Conservation (phyloP, 192 early-diverging fungal genomes). For the Gamsiella multidivaricata region DNA sequence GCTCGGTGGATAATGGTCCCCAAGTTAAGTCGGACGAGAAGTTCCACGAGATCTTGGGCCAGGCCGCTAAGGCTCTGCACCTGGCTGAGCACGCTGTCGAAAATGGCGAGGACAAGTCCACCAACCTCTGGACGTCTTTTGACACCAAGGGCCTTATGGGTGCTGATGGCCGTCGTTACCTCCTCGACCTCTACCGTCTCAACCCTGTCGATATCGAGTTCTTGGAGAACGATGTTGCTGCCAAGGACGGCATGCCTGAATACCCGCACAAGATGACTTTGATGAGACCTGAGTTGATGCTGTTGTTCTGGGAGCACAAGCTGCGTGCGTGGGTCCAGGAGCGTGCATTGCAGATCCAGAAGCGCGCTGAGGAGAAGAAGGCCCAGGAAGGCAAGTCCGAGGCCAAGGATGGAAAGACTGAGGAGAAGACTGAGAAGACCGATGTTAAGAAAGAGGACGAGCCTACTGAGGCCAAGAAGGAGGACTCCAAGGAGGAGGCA, state of each 20-base stretch:
- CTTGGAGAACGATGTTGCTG: constrained; percentile 74
- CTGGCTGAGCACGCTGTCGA: constrained; percentile 82
- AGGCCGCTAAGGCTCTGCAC: constrained; percentile 82
- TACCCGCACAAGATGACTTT: constrained; percentile 92
- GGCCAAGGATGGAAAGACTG: constrained; percentile 13
- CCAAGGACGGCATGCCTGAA: constrained; percentile 66
- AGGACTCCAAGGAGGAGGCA: constrained; percentile 24
- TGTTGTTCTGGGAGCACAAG: constrained; percentile 86
- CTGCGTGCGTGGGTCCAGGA: constrained; percentile 71
- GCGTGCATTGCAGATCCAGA: constrained; percentile 61
- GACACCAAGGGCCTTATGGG: constrained; percentile 95
- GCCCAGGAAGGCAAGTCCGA: constrained; percentile 40
- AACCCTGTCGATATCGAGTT: constrained; percentile 94
- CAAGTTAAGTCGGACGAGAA: constrained; percentile 74
- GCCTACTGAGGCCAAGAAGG: constrained; percentile 12
- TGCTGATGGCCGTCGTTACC: constrained; percentile 90
- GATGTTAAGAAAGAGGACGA: constrained; percentile 23
- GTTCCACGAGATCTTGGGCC: constrained; percentile 80
- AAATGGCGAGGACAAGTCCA: constrained; percentile 72
- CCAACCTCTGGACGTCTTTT: constrained; percentile 80
- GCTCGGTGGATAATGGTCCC: constrained; percentile 87
- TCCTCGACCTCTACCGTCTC: constrained; percentile 93
- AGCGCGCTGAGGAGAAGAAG: constrained; percentile 45
- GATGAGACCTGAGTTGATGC: constrained; percentile 88
- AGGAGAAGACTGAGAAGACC: constrained; percentile 1